These are phyloP conservation scores for Heterobasidion parviporum DNA, from an alignment of 1,284 basidiomycete species.

Conservation along the genomic window DNA sequence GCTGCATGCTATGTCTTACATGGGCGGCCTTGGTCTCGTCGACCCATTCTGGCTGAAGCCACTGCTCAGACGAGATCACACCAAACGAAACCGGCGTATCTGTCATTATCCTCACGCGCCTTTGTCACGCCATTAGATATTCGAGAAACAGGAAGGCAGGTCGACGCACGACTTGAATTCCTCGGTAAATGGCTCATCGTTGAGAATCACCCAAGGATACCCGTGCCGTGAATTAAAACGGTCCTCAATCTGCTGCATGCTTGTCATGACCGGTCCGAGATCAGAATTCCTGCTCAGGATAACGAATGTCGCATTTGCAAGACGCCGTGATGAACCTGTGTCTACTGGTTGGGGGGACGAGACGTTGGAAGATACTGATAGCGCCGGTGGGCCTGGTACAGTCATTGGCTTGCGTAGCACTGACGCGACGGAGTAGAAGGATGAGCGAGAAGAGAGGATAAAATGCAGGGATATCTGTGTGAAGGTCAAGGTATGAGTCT, in stretches of 20 bases:
- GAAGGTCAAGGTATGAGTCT: neutral
- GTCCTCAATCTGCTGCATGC: slow-evolving; percentile 47
- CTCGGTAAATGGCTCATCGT: slow-evolving; percentile 62
- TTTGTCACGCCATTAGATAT: slow-evolving; percentile 17
- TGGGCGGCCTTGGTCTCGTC: slow-evolving; percentile 48
- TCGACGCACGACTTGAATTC: slow-evolving; percentile 52
- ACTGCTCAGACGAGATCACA: slow-evolving; percentile 36
- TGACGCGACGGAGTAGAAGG: neutral
- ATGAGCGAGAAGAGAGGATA: neutral
- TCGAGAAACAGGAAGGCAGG: slow-evolving; percentile 11
- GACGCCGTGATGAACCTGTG: neutral
- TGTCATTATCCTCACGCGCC: slow-evolving; percentile 45
- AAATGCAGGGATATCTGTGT: neutral
- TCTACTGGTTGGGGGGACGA: neutral
- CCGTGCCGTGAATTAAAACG: slow-evolving; percentile 56
- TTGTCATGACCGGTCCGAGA: slow-evolving; percentile 44
- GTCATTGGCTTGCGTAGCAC: neutral
- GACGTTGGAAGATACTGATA: too few species aligned
- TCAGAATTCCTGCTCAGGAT: slow-evolving; percentile 40
- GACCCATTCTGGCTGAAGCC: slow-evolving; percentile 55
- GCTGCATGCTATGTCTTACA: slow-evolving; percentile 53
- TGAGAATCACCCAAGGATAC: slow-evolving; percentile 70
- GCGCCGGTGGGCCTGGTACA: too few species aligned
- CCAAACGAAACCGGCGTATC: slow-evolving; percentile 40
- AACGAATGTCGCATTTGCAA: slow-evolving; percentile 39